Base-by-base conservation (phyloP, 331 rosid genomes). In the Quercus tomentella region DNA sequence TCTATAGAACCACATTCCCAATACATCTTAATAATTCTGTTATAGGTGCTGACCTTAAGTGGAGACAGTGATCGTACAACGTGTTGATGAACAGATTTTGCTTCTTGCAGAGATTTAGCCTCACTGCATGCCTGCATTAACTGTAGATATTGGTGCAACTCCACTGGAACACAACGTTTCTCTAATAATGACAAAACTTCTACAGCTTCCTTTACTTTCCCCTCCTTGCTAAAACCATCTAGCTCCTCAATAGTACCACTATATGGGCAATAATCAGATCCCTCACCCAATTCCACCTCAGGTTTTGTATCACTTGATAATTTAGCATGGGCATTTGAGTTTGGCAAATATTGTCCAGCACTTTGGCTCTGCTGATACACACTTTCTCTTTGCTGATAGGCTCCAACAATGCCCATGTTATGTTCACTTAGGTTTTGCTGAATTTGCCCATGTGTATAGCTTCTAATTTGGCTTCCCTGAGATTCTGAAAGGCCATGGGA, bases 131-230 rank as follows among this genome's bases (percentile, higher is more conserved):
- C 83, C 71, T 56, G 81, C 85, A 89, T 88, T 70, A 89, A 77
- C 68, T 66, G 79, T 76, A 87, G 61, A 86, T 68, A 88, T 75
- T 82, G 82, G n/a, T 84, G 79, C 81, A 88, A 88, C 77, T 88
- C 90, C 66, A 89, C 88, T n/a, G 41, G 84, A 80, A 86, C 60
- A 23, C 78, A 79, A 71, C 58, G 72, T 70, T 89, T 81, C 77
- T 83, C 91, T 76, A 91, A 73, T 75, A 85, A 63, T 14, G 75
- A 76, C 76, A 91, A 80, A 77, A 89, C 80, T 74, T 89, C 85
- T 33, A 89, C 80, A 71, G 93, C 92, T 82, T 91, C 97, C 86
- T 89, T 88, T 78, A 87, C 76, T 78, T 91, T 89, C n/a, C 92
- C 94, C 43, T 88, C 94, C 82, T 54, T 72, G 82, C 92, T 88